Evolutionary conservation across 306 rosid genomes (phyloP).

Genomic region (Alnus rubra): DNA sequence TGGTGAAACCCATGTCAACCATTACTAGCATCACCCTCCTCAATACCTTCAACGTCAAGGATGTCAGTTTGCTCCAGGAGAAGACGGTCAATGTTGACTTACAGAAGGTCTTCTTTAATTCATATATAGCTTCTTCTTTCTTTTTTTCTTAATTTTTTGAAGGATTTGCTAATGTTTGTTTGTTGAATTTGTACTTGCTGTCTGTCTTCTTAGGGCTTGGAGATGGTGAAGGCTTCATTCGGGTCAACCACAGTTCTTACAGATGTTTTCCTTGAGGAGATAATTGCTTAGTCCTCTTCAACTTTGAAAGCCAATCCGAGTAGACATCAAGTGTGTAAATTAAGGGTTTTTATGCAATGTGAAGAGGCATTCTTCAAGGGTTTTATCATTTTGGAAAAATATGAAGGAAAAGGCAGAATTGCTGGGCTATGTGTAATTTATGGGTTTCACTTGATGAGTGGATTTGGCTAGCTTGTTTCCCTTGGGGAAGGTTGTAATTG

Average conservation of each 20-base stretch:
- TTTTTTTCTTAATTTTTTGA: not conserved
- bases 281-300: not conserved
- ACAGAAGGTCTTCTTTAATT: not conserved
- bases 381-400: no score
- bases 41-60: not conserved
- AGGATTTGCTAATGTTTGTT: not conserved
- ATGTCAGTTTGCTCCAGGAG: not conserved
- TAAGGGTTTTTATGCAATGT: no score
- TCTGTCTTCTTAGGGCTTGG: not conserved
- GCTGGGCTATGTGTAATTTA: no score
- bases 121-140: not conserved
- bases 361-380: no score
- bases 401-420: no score
- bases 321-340: no score
- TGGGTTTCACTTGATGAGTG: no score
- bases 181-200: not conserved
- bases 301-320: no score
- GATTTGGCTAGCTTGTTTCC: no score
- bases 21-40: not conserved
- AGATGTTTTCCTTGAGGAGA: slow-evolving; percentile 3
- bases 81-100: not conserved
- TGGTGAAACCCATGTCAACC: not conserved
- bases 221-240: not conserved
- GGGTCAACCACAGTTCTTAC: not conserved
- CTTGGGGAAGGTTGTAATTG: no score